Evolutionary conservation across 2,329 filamentous ascomycete genomes (phyloP), one percentile per base, ranked within the genome.

Genomic region (Bipolaris sorokiniana): DNA sequence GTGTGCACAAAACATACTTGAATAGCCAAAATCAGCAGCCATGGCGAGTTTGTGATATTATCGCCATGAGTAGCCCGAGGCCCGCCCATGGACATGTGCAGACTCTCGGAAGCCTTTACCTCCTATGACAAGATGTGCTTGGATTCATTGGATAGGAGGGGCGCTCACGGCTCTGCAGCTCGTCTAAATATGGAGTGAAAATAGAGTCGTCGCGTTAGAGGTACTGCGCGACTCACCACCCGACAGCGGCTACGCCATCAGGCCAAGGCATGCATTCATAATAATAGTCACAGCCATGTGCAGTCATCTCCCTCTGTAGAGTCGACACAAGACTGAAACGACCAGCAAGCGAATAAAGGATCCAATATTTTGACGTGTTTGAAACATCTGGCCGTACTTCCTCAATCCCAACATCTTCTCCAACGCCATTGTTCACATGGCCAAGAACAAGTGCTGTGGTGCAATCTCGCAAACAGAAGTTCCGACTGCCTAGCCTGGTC

Each of bases 401-500:
- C 53, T 59, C 48, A 45, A 38, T 26, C 44, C 45, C 22, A 47
- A 55, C 47, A 56, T 40, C 44, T 18, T 57, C 44, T 34, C 54
- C 36, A 33, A 16, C 41, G 36, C 23, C n/a, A 18, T 40, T 37
- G 26, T 46, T 33, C 22, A 41, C 38, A 22, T 23, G 51, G 46
- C 48, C 48, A 23, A 26, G 13, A 16, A 22, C 33, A n/a, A 36
- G 42, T 48, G 40, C 26, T 50, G 20, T 54, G 54, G 51, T 46
- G 37, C 56, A 70, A 67, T 71, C 20, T 67, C 66, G 64, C 65
- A 58, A 66, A 64, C 55, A 50, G 63, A 53, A 45, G 46, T 66
- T 64, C 64, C 65, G 63, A 41, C 48, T 46, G 55, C 36, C 48
- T 56, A 44, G 26, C 56, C 42, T 44, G 20, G 26, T 51, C 44